Percentiles rank a stretch among this genome's conserved stretches.
These are phyloP conservation scores for Rhipidocladum racemiflorum DNA, from an alignment of 176 grass and related monocot species.

Conservation along the genomic window DNA sequence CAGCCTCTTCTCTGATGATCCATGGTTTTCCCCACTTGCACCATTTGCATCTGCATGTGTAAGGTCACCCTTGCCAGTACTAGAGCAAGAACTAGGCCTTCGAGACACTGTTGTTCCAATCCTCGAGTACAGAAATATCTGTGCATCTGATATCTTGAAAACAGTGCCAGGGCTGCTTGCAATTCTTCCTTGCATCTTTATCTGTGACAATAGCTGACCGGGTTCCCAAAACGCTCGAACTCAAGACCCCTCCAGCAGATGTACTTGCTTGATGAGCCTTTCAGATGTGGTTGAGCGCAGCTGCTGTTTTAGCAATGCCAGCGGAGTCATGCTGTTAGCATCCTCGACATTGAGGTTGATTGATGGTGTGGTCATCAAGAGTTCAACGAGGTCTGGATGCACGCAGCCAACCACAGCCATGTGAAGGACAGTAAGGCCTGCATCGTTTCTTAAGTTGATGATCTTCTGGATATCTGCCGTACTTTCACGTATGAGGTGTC, in stretches of 20 bases:
- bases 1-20: slow-evolving; percentile 53
- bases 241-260: slow-evolving; percentile 75
- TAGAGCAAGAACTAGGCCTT: slow-evolving; percentile 76
- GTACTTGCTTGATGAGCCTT: slow-evolving; percentile 73
- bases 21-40: slow-evolving; percentile 31
- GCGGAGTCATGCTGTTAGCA: slow-evolving; percentile 59
- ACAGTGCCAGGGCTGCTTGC: slow-evolving; percentile 71
- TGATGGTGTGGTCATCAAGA: slow-evolving; percentile 54
- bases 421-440: slow-evolving; percentile 77
- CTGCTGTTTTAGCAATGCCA: slow-evolving; percentile 72
- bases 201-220: slow-evolving; percentile 62
- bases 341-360: slow-evolving; percentile 77
- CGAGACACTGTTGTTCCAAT: slow-evolving; percentile 24
- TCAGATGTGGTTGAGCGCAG: slow-evolving; percentile 66
- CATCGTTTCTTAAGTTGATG: slow-evolving; percentile 73
- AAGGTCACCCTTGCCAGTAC: slow-evolving; percentile 62
- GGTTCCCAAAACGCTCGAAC: slow-evolving; percentile 48
- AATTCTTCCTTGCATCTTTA: slow-evolving; percentile 63
- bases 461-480: slow-evolving; percentile 46
- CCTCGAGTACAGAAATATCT: slow-evolving; percentile 81
- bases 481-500: slow-evolving; percentile 46
- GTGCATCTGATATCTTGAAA: slow-evolving; percentile 81
- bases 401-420: slow-evolving; percentile 71
- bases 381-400: slow-evolving; percentile 69
- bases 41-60: slow-evolving; percentile 1